Conservation (phyloP, 768 basidiomycete species). For the Leccinum ochraceum region DNA sequence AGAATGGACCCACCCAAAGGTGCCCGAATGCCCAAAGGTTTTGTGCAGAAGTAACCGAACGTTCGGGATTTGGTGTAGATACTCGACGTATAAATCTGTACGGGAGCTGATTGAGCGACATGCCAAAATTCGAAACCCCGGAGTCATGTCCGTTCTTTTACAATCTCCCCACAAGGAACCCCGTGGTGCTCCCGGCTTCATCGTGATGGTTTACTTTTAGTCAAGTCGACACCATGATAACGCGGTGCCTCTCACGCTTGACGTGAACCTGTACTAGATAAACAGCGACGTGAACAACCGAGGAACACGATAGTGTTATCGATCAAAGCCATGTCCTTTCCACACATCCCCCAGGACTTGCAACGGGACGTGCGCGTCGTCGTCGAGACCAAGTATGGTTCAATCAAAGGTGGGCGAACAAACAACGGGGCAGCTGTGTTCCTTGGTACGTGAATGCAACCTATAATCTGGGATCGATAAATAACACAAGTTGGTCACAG, state of each 20-base stretch:
- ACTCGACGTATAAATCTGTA: background rate
- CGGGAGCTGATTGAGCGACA: background rate
- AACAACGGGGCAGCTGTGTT: constrained; percentile 63
- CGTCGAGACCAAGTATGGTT: constrained; percentile 57
- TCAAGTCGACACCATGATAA: constrained; percentile 2
- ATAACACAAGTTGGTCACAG: constrained; percentile 35
- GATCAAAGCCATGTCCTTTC: background rate
- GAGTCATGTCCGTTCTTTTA: background rate
- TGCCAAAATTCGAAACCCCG: constrained; percentile 5
- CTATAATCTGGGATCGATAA: background rate
- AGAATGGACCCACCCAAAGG: constrained; percentile 48
- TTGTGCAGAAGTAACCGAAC: constrained; percentile 9
- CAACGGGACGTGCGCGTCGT: constrained; percentile 42
- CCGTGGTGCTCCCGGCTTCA: background rate
- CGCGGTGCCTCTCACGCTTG: constrained; percentile 9
- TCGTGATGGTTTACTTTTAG: constrained; percentile 3
- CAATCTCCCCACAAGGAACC: background rate
- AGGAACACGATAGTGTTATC: background rate
- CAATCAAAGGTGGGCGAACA: constrained; percentile 58
- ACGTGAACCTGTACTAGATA: constrained; percentile 13
- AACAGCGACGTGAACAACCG: background rate
- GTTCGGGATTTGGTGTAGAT: constrained; percentile 9
- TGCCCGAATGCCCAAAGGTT: constrained; percentile 58
- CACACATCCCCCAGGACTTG: constrained; percentile 62
- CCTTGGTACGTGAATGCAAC: constrained; percentile 45